Conservation (phyloP, 768 basidiomycete species). For the Hemileccinum impolitum region DNA sequence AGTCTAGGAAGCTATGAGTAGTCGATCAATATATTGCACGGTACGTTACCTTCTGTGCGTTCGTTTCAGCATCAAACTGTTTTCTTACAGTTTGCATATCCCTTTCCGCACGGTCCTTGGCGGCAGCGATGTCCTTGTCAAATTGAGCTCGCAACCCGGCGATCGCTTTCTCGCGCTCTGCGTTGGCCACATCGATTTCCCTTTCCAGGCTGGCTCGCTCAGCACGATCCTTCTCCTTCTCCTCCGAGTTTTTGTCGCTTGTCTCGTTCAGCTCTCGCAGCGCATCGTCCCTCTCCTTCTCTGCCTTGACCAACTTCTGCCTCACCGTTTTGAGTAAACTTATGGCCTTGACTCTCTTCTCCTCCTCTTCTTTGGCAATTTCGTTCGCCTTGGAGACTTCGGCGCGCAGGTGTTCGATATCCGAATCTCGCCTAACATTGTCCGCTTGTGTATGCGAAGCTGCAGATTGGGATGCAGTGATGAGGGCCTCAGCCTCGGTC, state of each 20-base stretch:
- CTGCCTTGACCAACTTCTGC: slow-evolving; percentile 93
- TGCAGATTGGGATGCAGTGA: slow-evolving; percentile 54
- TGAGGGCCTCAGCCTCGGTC: slow-evolving; percentile 64
- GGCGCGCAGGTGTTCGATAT: slow-evolving; percentile 54
- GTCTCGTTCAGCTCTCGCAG: slow-evolving; percentile 51
- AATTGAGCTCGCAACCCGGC: slow-evolving; percentile 61
- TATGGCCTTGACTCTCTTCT: slow-evolving; percentile 93
- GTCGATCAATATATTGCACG: slow-evolving; percentile 4
- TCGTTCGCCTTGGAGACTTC: slow-evolving; percentile 62
- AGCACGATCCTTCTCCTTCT: slow-evolving; percentile 40
- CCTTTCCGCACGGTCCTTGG: slow-evolving; percentile 70
- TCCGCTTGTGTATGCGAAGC: slow-evolving; percentile 48
- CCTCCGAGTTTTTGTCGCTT: slow-evolving; percentile 52
- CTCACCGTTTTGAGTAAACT: slow-evolving; percentile 91
- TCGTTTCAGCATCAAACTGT: slow-evolving; percentile 75
- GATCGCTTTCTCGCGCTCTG: slow-evolving; percentile 61
- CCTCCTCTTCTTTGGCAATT: slow-evolving; percentile 88
- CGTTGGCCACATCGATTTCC: slow-evolving; percentile 59
- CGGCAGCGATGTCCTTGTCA: slow-evolving; percentile 61
- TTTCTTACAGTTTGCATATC: slow-evolving; percentile 62
- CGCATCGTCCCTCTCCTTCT: slow-evolving; percentile 87
- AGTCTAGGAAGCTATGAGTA: slow-evolving; percentile 42
- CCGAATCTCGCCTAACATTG: slow-evolving; percentile 46
- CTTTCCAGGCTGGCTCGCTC: slow-evolving; percentile 54
- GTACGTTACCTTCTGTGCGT: slow-evolving; percentile 61